phyloP scores from a whole-genome alignment of 306 rosid genomes.

The Vicia faba region DNA sequence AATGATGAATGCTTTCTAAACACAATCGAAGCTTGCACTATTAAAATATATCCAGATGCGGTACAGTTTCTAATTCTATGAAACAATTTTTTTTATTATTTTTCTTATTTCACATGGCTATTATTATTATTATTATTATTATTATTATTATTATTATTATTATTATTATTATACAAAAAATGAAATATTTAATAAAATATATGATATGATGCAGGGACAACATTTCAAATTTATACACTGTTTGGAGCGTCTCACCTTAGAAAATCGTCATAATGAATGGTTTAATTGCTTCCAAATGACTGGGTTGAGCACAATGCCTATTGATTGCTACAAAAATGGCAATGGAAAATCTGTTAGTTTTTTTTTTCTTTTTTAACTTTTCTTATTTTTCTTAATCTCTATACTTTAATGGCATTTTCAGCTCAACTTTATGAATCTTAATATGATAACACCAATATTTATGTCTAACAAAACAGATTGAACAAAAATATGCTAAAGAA shows the following conservation, averaged over 20 bases:
- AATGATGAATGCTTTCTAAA: constrained; percentile 80
- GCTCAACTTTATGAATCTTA: too few relatives aligned
- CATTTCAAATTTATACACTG: constrained; percentile 75
- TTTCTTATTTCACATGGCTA: background rate
- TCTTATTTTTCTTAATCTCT: background rate
- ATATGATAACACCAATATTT: background rate
- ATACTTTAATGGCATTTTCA: background rate
- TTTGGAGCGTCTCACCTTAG: constrained; percentile 59
- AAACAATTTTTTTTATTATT: background rate
- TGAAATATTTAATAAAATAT: background rate
- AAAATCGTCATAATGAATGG: constrained; percentile 53
- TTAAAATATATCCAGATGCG: constrained; percentile 65
- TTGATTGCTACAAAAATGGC: constrained; percentile 74
- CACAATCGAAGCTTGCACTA: constrained; percentile 80
- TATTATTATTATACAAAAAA: too few relatives aligned
- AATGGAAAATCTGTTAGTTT: constrained; percentile 60
- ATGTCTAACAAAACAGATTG: constrained; percentile 51
- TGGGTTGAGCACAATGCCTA: constrained; percentile 52
- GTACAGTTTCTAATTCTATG: constrained; percentile 41
- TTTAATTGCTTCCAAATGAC: constrained; percentile 64
- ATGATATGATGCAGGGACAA: constrained; percentile 41
- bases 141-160: too few relatives aligned
- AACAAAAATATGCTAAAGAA: constrained; percentile 57
- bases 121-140: too few relatives aligned
- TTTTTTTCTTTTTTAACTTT: background rate